A percentile compares a stretch with the other conserved stretches of the same genome.
phyloP scores from a whole-genome alignment of 2,329 filamentous ascomycete species.

The Cladosporium colombiae region DNA sequence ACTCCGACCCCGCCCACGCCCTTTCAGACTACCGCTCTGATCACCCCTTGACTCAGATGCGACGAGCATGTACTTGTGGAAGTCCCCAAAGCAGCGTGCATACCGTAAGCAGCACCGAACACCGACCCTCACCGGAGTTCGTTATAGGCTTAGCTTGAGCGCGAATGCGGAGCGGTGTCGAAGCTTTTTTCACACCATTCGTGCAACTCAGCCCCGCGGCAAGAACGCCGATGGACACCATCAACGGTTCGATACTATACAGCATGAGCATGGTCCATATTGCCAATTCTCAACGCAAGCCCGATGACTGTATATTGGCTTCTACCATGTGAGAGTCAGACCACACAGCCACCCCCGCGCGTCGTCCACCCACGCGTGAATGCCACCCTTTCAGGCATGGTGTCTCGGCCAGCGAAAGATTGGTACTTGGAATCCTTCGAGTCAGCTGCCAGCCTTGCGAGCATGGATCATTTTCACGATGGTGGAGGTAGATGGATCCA shows the following conservation, averaged over 20 bases:
- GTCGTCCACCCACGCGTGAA: not conserved
- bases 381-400: not conserved
- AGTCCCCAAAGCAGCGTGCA: not conserved
- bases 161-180: slow-evolving; percentile 6
- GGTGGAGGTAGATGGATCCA: not conserved
- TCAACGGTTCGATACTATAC: not conserved
- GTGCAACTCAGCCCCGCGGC: not conserved
- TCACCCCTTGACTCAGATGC: slow-evolving; percentile 1
- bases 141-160: slow-evolving; percentile 2
- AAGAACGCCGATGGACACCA: not conserved
- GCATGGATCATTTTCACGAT: not conserved
- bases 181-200: not conserved
- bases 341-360: not conserved
- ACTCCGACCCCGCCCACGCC: slow-evolving; percentile 1
- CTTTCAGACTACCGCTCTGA: not conserved
- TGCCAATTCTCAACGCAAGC: not conserved
- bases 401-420: not conserved
- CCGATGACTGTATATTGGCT: not conserved
- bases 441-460: not conserved
- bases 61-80: not conserved
- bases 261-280: not conserved
- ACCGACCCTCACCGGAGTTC: slow-evolving; percentile 2
- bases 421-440: not conserved
- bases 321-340: not conserved
- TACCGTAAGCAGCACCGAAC: slow-evolving; percentile 5